Evolutionary conservation across 352 stramenopile species (phyloP).

Genomic region (Phytophthora rubi): DNA sequence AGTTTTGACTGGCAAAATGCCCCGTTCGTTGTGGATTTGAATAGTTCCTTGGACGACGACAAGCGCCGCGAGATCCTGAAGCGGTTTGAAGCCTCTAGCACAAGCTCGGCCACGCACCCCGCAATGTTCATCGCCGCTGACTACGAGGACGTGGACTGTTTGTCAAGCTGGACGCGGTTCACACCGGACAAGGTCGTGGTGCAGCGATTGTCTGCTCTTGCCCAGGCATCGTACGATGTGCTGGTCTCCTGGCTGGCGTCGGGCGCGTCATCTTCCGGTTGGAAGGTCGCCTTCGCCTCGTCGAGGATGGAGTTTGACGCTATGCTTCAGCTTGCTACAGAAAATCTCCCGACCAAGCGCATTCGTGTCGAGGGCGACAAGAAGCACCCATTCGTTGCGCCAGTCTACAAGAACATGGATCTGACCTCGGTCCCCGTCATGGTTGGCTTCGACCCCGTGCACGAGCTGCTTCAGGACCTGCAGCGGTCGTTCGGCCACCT

Average conservation of each 20-base stretch:
- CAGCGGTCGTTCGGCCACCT: slow-evolving; percentile 66
- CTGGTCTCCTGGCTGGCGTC: slow-evolving; percentile 66
- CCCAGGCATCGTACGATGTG: slow-evolving; percentile 61
- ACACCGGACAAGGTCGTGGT: slow-evolving; percentile 66
- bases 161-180: slow-evolving; percentile 86
- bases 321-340: slow-evolving; percentile 52
- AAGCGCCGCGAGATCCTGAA: slow-evolving; percentile 76
- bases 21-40: slow-evolving; percentile 81
- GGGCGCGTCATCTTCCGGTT: slow-evolving; percentile 59
- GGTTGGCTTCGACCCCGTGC: slow-evolving; percentile 79
- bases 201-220: slow-evolving; percentile 67
- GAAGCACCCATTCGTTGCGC: slow-evolving; percentile 71
- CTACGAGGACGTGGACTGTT: slow-evolving; percentile 80
- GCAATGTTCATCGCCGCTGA: slow-evolving; percentile 82
- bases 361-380: slow-evolving; percentile 54
- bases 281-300: slow-evolving; percentile 67
- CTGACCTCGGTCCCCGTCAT: slow-evolving; percentile 65
- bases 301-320: slow-evolving; percentile 73
- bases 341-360: slow-evolving; percentile 69
- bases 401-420: slow-evolving; percentile 91
- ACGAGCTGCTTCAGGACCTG: slow-evolving; percentile 66
- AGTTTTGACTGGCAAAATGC: slow-evolving; percentile 78
- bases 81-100: slow-evolving; percentile 78
- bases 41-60: slow-evolving; percentile 62
- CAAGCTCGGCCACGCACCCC: slow-evolving; percentile 57